Evolutionary conservation across 2,329 filamentous ascomycete genomes (phyloP).

Genomic region (Emergomyces pasteurianus): DNA sequence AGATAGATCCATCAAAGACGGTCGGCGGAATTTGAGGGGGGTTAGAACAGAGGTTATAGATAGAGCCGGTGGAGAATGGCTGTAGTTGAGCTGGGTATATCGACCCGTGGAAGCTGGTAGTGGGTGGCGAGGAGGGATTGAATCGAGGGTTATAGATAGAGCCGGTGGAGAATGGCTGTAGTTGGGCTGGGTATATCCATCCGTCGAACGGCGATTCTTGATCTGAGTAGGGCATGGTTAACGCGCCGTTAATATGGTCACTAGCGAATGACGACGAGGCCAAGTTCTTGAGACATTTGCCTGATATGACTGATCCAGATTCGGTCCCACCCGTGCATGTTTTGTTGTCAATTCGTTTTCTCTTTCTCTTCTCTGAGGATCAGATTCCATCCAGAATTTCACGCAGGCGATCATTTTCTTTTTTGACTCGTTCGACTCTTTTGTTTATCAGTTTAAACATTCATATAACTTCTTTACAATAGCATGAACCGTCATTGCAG

Average conservation of each 20-base stretch:
- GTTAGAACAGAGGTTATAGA: neutral
- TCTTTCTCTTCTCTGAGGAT: neutral
- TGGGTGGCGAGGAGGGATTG: neutral
- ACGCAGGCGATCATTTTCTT: neutral
- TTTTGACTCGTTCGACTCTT: neutral
- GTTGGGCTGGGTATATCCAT: neutral
- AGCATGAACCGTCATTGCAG: neutral
- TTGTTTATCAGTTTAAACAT: neutral
- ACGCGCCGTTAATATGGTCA: neutral
- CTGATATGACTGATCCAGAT: too few species aligned
- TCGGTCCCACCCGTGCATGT: neutral
- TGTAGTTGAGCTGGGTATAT: constrained; percentile 1
- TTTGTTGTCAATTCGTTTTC: neutral
- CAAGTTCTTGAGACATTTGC: too few species aligned
- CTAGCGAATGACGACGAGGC: neutral
- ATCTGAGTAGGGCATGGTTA: neutral
- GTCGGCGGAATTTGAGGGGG: neutral
- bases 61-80: neutral
- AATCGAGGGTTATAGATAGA: too few species aligned
- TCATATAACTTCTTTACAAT: neutral
- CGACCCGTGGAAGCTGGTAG: neutral
- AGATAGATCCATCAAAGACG: neutral
- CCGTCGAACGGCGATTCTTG: neutral
- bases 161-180: neutral
- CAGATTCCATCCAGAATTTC: neutral